These are phyloP conservation scores for Erysimum cheiri DNA, from an alignment of 441 rosid species.

Conservation along the genomic window DNA sequence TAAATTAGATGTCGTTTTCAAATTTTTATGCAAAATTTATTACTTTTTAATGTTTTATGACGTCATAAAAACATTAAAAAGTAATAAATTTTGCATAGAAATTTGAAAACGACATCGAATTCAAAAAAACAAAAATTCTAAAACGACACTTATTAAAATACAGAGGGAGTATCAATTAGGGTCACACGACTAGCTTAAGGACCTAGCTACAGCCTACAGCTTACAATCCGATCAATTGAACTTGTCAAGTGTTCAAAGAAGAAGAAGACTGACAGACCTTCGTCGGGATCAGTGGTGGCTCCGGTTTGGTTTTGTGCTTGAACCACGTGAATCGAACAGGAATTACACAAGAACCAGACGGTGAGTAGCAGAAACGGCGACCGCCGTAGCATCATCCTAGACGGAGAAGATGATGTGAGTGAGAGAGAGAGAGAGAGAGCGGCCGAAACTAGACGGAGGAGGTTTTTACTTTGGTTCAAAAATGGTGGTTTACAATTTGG, in stretches of 20 bases:
- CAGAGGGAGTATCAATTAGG: slow-evolving; percentile 19
- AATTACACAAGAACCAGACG: slow-evolving; percentile 28
- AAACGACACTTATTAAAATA: too few relatives aligned
- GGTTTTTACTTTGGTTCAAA: background rate
- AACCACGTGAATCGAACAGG: slow-evolving; percentile 22
- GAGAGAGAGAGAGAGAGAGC: background rate
- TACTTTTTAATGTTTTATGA: too few relatives aligned
- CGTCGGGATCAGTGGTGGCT: slow-evolving; percentile 39
- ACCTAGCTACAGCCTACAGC: background rate
- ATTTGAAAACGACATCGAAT: too few relatives aligned
- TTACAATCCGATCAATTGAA: slow-evolving; percentile 10
- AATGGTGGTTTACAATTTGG: background rate
- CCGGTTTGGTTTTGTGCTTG: slow-evolving; percentile 36
- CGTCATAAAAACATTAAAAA: too few relatives aligned
- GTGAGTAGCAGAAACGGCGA: slow-evolving; percentile 16
- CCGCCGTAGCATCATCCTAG: slow-evolving; percentile 25
- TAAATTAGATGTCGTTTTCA: too few relatives aligned
- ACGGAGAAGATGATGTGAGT: slow-evolving; percentile 15
- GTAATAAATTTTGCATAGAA: too few relatives aligned
- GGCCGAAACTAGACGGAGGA: slow-evolving; percentile 7
- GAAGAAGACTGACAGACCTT: slow-evolving; percentile 34
- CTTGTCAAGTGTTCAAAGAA: background rate
- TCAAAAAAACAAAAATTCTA: too few relatives aligned
- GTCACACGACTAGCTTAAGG: background rate
- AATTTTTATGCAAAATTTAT: too few relatives aligned